phyloP scores from a whole-genome alignment of 1,284 basidiomycete genomes.

The Ganoderma lingzhi region DNA sequence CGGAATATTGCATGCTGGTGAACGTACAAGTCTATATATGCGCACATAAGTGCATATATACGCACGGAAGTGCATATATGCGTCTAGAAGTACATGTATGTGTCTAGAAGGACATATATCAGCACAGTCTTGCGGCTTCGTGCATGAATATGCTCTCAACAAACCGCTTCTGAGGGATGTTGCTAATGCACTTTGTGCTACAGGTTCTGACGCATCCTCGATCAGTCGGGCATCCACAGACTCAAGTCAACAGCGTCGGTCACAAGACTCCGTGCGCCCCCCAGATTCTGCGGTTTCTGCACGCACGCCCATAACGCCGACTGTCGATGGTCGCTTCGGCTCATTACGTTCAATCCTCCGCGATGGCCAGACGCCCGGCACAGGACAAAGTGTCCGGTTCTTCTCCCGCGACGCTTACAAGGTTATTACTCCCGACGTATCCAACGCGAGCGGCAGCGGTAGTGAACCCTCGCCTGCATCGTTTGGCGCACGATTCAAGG shows the following conservation, averaged over 20 bases:
- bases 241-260: constrained; percentile 33
- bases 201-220: constrained; percentile 56
- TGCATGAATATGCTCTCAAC: background rate
- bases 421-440: constrained; percentile 67
- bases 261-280: constrained; percentile 36
- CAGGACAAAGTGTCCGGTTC: constrained; percentile 78
- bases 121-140: background rate
- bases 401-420: constrained; percentile 73
- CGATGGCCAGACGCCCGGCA: constrained; percentile 73
- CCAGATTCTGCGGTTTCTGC: constrained; percentile 30
- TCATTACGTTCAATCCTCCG: constrained; percentile 74
- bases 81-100: too few species aligned
- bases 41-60: background rate
- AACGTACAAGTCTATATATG: background rate
- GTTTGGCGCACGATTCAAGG: constrained; percentile 26
- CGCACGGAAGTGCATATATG: background rate
- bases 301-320: constrained; percentile 38
- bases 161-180: background rate
- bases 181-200: constrained; percentile 7
- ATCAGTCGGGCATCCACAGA: constrained; percentile 48
- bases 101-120: background rate
- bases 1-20: background rate
- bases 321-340: constrained; percentile 43
- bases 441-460: constrained; percentile 51
- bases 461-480: constrained; percentile 43